These are phyloP conservation scores for Boletus smithii DNA, from an alignment of 1,284 basidiomycete species.

Conservation along the genomic window DNA sequence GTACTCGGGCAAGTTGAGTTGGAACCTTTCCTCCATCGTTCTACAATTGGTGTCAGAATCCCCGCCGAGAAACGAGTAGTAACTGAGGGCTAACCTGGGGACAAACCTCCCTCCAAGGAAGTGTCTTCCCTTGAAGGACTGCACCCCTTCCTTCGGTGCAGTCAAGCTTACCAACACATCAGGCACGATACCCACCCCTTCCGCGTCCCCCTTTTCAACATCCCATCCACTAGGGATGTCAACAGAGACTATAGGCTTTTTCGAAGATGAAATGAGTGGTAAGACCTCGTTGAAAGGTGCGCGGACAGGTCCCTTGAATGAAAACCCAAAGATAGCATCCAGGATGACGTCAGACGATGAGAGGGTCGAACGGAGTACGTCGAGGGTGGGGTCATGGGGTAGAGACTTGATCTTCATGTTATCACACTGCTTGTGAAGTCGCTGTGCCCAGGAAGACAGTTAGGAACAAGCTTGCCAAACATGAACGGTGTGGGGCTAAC, in stretches of 20 bases:
- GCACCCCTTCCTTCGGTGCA: conserved; percentile 88
- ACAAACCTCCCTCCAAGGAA: conserved; percentile 83
- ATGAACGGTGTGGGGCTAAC: conserved; percentile 33
- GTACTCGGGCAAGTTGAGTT: conserved; percentile 77
- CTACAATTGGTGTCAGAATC: conserved; percentile 38
- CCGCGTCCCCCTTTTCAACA: conserved; percentile 73
- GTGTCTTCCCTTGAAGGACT: conserved; percentile 75
- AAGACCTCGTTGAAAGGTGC: conserved; percentile 83
- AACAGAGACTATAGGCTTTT: conserved; percentile 81
- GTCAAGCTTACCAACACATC: conserved; percentile 88
- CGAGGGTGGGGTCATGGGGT: conserved; percentile 46
- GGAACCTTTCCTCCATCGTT: conserved; percentile 64
- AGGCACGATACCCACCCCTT: conserved; percentile 60
- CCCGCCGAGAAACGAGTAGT: not conserved
- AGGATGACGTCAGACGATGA: conserved; percentile 78
- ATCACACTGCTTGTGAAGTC: conserved; percentile 81
- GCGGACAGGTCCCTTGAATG: conserved; percentile 86
- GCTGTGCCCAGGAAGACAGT: conserved; percentile 37
- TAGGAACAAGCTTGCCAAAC: not conserved
- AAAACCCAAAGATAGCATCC: conserved; percentile 98
- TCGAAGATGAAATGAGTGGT: conserved; percentile 59
- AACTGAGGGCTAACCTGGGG: conserved; percentile 58
- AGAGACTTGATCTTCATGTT: conserved; percentile 82
- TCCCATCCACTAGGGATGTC: conserved; percentile 98
- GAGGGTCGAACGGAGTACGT: conserved; percentile 54